These are phyloP conservation scores for Wickerhamiella infanticola DNA, from an alignment of 1,139 yeast genomes.

Conservation along the genomic window DNA sequence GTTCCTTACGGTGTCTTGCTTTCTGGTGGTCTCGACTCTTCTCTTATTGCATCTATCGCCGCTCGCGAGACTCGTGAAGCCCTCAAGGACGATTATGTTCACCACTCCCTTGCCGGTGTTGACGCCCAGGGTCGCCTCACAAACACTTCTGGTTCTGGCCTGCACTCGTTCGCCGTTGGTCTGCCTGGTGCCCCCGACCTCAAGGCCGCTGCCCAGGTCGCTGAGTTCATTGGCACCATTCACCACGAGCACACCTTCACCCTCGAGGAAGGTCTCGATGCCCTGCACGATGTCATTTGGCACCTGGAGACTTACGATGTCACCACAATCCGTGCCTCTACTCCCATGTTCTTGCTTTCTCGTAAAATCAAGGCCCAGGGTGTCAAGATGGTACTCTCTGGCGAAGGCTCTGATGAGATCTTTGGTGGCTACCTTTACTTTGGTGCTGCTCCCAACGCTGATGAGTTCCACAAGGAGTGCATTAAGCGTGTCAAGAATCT, in stretches of 20 bases:
- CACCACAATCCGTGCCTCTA: conserved; percentile 96
- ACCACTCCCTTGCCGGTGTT: conserved; percentile 67
- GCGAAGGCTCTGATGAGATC: conserved; percentile 98
- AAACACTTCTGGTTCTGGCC: conserved; percentile 61
- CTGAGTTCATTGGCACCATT: conserved; percentile 76
- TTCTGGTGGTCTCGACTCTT: conserved; percentile 94
- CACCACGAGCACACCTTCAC: conserved; percentile 98
- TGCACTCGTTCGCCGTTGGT: conserved; percentile 95
- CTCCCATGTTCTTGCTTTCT: conserved; percentile 93
- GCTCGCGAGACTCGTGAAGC: conserved; percentile 89
- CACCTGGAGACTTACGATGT: conserved; percentile 97
- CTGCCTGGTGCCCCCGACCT: conserved; percentile 96
- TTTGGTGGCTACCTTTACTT: conserved; percentile 97
- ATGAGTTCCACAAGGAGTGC: conserved; percentile 89
- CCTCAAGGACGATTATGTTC: conserved; percentile 32
- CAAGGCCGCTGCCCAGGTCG: conserved; percentile 91
- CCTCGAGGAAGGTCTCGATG: conserved; percentile 89
- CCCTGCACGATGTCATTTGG: conserved; percentile 82
- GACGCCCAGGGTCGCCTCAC: conserved; percentile 72
- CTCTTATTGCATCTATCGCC: conserved; percentile 91
- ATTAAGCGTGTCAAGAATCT: conserved; percentile 93
- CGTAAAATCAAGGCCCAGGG: conserved; percentile 98
- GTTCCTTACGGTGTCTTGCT: conserved; percentile 95
- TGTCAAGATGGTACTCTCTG: conserved; percentile 96
- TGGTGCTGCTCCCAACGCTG: conserved; percentile 87